Conservation (phyloP, 225 moss, liverwort and hornwort genomes). For the Climacium dendroides region DNA sequence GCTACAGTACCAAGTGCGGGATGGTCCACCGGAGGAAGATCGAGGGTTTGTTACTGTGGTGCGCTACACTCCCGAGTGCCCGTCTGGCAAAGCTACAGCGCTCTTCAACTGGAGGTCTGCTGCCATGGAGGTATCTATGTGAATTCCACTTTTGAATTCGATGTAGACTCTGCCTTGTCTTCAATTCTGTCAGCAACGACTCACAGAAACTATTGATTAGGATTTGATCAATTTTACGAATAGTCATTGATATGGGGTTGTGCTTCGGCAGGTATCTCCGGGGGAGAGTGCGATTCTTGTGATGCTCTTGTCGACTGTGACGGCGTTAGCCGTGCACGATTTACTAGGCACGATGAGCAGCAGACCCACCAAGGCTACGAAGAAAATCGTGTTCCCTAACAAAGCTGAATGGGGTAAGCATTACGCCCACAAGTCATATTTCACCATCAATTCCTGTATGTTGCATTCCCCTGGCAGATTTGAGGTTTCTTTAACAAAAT, state of each 20-base stretch:
- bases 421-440: neutral
- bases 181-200: neutral
- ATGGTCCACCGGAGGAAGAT: neutral
- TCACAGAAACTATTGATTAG: neutral
- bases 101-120: conserved; percentile 48
- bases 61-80: conserved; percentile 23
- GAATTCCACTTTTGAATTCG: neutral
- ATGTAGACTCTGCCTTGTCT: neutral
- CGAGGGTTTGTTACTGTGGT: conserved; percentile 29
- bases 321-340: conserved; percentile 18
- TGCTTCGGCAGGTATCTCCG: conserved; percentile 2
- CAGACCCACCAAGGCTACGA: conserved; percentile 10
- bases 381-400: neutral
- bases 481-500: neutral
- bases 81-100: conserved; percentile 34
- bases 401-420: conserved; percentile 28
- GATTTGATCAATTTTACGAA: neutral
- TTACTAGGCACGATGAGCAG: conserved; percentile 24
- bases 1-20: conserved; percentile 34
- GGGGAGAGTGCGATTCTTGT: conserved; percentile 27
- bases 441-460: neutral
- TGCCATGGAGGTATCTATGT: conserved; percentile 13
- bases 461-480: neutral
- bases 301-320: conserved; percentile 18
- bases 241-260: neutral